Evolutionary conservation across 768 basidiomycete species (phyloP), one percentile per base, ranked within the genome.

Genomic region (Boletellus emodensis): DNA sequence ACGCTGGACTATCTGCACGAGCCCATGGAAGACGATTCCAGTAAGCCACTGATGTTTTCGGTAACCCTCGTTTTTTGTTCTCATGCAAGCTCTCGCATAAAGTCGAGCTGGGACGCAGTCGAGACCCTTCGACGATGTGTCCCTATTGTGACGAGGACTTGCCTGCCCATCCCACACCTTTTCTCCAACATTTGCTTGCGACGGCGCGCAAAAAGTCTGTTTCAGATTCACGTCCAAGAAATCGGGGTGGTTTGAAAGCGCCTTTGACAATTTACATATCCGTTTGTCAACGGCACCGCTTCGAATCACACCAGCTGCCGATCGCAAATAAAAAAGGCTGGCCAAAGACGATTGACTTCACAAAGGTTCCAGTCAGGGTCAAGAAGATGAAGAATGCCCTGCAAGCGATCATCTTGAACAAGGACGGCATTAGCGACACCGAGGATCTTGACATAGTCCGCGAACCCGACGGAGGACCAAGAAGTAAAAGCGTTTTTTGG

Each of bases 71-170:
- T 26, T 12, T 42, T 32, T 24, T 30, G 14, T 51, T 26, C 51
- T 47, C 44, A 51, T 40, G 22, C 33, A 13, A 37, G 28, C 17
- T 24, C 26, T 20, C 22, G 40, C 46, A 22, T 52, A 46, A 52
- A 86, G 83, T 84, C 39, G 77, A 80, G 10, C 64, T 81, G 24
- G 73, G 75, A 33, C 70, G 77, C 3, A 56, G 64, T 17, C 69
- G 74, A 6, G 88, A 92, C 56, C 88, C 88, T 11, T 74, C 72
- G 6, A 83, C 74, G 1, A 68, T 91, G 3, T 93, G 90, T 61
- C 89, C 90, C 0, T 93, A 85, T 64, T 93, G 90, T 55, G 90
- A 93, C 57, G 76, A 79, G 17, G 76, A 71, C 1, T 73, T 91
- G 11, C 91, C 90, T 1, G 51, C 72, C 2, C 67, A 72, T 4